Percentiles rank a stretch among this genome's conserved stretches.
Conservation (phyloP, 1,139 yeast genomes). For the Scheffersomyces illinoinensis region DNA sequence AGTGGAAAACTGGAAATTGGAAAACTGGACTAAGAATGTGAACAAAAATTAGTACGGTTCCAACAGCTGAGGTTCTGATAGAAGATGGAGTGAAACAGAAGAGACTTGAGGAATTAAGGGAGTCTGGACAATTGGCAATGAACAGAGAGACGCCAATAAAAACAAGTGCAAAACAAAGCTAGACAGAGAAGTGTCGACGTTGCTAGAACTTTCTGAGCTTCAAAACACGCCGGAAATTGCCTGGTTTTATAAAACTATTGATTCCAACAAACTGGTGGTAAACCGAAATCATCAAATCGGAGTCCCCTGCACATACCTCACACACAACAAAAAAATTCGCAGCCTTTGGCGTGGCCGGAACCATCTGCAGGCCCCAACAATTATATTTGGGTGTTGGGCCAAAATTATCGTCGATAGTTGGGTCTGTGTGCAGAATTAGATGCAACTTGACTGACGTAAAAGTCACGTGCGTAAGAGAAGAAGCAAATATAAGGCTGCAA, state of each 20-base stretch:
- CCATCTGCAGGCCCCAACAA: conserved; percentile 6
- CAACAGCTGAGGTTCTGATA: background rate
- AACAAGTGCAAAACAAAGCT: background rate
- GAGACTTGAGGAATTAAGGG: background rate
- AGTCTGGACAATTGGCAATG: background rate
- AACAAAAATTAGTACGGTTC: background rate
- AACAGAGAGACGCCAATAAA: background rate
- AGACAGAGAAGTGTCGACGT: background rate
- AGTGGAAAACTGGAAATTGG: background rate
- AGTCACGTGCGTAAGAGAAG: background rate
- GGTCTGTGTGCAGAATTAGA: background rate
- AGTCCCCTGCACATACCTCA: conserved; percentile 1
- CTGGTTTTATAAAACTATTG: background rate
- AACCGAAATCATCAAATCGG: background rate
- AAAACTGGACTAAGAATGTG: background rate
- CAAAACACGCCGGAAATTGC: background rate
- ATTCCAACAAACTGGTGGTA: background rate
- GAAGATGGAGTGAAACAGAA: background rate
- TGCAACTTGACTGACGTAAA: background rate
- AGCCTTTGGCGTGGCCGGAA: conserved; percentile 2
- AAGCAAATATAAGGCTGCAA: background rate
- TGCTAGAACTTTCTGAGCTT: background rate
- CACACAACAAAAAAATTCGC: conserved; percentile 2
- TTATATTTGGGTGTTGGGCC: conserved; percentile 8
- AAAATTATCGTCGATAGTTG: conserved; percentile 3